phyloP scores from a whole-genome alignment of 2,329 filamentous ascomycete genomes.

The Botryotinia calthae region DNA sequence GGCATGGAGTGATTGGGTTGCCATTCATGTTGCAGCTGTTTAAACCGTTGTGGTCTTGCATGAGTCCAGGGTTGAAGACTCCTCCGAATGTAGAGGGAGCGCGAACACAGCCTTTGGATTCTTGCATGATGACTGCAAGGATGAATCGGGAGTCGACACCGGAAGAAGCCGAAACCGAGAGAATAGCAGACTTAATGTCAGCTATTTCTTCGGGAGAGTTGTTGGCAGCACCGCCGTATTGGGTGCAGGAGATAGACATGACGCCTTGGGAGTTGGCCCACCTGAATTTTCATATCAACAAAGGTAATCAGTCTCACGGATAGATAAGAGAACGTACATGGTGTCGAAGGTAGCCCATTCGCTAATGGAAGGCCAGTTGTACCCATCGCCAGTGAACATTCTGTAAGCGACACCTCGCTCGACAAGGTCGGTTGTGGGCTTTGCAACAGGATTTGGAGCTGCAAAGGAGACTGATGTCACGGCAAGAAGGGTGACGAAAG shows the following conservation, averaged over 20 bases:
- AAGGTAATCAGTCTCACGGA: too few relatives aligned
- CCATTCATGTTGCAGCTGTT: constrained; percentile 25
- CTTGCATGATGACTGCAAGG: constrained; percentile 41
- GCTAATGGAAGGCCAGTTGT: neutral
- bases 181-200: neutral
- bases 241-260: constrained; percentile 5
- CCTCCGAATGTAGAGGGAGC: constrained; percentile 21
- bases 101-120: constrained; percentile 35
- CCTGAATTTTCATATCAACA: neutral
- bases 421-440: neutral
- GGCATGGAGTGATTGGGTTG: constrained; percentile 11
- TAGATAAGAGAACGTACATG: neutral
- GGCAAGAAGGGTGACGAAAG: neutral
- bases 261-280: constrained; percentile 17
- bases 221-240: constrained; percentile 2
- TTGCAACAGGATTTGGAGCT: neutral
- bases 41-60: constrained; percentile 31
- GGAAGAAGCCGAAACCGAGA: neutral
- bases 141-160: constrained; percentile 32
- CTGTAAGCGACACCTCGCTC: neutral
- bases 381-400: constrained; percentile 12
- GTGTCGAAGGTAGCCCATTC: constrained; percentile 11
- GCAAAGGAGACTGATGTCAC: neutral
- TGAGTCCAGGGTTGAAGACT: constrained; percentile 30
- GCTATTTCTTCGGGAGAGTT: constrained; percentile 12